Base-by-base conservation (phyloP, 257 asterid genomes). In the Perilla frutescens region DNA sequence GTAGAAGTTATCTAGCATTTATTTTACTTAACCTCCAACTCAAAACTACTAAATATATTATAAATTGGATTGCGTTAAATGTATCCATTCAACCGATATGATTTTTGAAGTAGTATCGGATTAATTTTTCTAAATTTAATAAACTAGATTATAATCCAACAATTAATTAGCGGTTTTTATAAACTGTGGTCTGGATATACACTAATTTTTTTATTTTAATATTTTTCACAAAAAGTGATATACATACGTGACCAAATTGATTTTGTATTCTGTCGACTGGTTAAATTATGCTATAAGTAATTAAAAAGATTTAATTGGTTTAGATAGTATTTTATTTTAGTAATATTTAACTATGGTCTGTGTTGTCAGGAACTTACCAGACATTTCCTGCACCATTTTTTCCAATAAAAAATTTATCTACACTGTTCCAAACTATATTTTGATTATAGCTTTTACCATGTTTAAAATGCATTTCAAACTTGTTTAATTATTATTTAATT, bases 331-430 rank as follows among this genome's bases (percentile, higher is more conserved):
- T 68, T 8, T 4, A 31, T 20, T 54, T 10, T 3, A 34, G 36
- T 66, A 49, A 36, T 41, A n/a, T 71, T 13, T 44, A 45, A 57
- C 26, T 43, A 63, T 20, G 69, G 26, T 43, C 40, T 41, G 55
- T 44, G 2, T 12, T 43, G 69, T 63, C 69, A 43, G 69, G 34
- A 63, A 44, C 6, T 26, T 44, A 4, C 55, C 32, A 43, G 41
- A 63, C 49, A 63, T 43, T 44, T 63, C 7, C 26, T 41, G 37
- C 34, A 39, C 67, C 44, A 6, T 12, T 13, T 31, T 1, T 39
- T 14, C 12, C 7, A 0, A 6, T 59, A 2, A 13, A 37, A 36
- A 7, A 14, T 39, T 62, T 41, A 3, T 14, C 10, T 4, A 1
- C 8, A 39, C 6, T 37, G n/a, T 14, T 62, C 1, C 13, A 39